Percentiles rank a stretch among this genome's conserved stretches.
phyloP scores from a whole-genome alignment of 768 basidiomycete genomes.

The Mycena amicta region DNA sequence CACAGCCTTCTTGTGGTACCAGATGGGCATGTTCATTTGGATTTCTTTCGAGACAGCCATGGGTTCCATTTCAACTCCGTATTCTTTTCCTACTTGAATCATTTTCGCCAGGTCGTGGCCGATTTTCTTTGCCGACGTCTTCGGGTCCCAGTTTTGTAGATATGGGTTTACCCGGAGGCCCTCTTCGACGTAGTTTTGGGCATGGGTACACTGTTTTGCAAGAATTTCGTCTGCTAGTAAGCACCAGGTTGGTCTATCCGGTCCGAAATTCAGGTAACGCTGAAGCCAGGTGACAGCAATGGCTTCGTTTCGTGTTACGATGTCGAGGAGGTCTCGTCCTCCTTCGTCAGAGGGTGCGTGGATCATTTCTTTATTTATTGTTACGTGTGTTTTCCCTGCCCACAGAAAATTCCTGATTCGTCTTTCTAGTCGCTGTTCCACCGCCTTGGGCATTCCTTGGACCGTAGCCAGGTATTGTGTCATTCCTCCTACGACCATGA shows the following conservation, averaged over 20 bases:
- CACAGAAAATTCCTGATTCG: no score
- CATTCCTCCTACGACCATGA: not conserved
- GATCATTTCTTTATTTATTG: no score
- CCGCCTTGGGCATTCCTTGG: no score
- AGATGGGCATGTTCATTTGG: no score
- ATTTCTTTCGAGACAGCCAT: not conserved
- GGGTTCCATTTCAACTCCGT: not conserved
- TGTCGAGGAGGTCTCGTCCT: no score
- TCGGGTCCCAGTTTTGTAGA: no score
- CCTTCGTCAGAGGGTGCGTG: no score
- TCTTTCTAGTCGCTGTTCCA: no score
- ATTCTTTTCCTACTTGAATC: not conserved
- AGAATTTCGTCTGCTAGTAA: not conserved
- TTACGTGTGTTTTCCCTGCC: no score
- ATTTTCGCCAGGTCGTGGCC: not conserved
- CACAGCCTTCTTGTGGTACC: not conserved
- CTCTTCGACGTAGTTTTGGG: not conserved
- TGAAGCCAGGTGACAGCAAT: no score
- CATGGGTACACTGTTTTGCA: not conserved
- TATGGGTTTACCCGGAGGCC: not conserved
- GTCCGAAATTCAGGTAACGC: not conserved
- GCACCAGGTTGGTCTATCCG: not conserved
- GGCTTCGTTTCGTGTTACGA: no score
- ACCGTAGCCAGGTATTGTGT: no score
- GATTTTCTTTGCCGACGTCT: not conserved